Evolutionary conservation across 352 stramenopile species (phyloP), one percentile per base, ranked within the genome.

Genomic region (Phytophthora citrophthora): DNA sequence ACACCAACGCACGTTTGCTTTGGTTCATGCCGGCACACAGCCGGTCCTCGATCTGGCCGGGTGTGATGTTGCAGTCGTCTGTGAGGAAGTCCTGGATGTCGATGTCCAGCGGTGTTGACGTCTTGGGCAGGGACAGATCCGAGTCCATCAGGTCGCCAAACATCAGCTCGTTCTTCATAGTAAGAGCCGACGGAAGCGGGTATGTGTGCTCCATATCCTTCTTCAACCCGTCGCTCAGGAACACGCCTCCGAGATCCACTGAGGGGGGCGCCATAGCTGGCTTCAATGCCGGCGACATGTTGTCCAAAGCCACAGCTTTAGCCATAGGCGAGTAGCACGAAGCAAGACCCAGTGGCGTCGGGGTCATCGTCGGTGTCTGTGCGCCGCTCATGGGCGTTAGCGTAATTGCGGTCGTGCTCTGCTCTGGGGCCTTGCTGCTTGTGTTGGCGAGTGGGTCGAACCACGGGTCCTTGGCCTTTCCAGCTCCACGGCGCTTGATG

Each of bases 401-500:
- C 18, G 39, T 39, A 16, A n/a, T 7, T 7, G 39, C 10, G 0
- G 29, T 27, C 18, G 50, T n/a, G 43, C 38, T 54, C 32, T 51
- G 39, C 1, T 71, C 40, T 3, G 58, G 59, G 4, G 57, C 49
- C 46, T 64, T 66, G 48, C 48, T 63, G 32, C 64, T 76, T 2
- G 72, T 75, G 39, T 58, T 61, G 24, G 77, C 72, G 26, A 94
- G 52, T 4, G 86, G 86, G 60, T 94, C 86, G 61, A 94, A 89
- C 86, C 83, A 93, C 51, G 86, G 86, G 29, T 94, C 86, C 61
- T 94, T 94, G 18, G 86, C 86, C 62, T 94, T 94, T 31, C 86
- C 86, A 5, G 86, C 86, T 13, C 82, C 83, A 18, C 86, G 86
- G 8, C 86, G 86, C 70, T 94, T 94, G 56, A 94, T 94, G 77